Base-by-base conservation (phyloP, 768 basidiomycete species). In the Leccinellum albellum region DNA sequence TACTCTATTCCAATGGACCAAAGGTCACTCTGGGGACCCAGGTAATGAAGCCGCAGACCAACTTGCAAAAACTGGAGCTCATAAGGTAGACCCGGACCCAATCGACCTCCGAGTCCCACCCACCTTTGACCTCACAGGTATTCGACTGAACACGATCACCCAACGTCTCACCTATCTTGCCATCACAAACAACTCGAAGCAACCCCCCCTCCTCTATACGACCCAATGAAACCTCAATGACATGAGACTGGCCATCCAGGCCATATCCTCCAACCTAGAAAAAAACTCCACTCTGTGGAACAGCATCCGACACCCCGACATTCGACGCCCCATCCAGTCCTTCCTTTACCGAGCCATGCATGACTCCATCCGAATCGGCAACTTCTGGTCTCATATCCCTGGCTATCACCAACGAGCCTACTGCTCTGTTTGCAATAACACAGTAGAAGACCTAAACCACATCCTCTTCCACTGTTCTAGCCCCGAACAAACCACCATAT, bases 41-140 rank as follows among this genome's bases (percentile, higher is more conserved):
- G 67, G 70, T 10, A 73, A 73, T 24, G 67, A 72, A 32, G 54
- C 28, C 2, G 70, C 70, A 0, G 70, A 73, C 33, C 12, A 2
- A 5, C 63, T 66, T 0, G 70, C 70, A 3, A 60, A 55, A 0
- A 3, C 57, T 23, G 69, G 65, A 2, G 57, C 58, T 0, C 0
- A 3, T 0, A 64, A 66, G 59, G 17, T 28, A 1, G 4, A 2
- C 0, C 33, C 35, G 0, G 62, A 64, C 31, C 3, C 21, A 0
- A 44, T 69, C 0, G 51, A 64, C 53, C 15, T 56, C 1, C 7
- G 28, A 1, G 28, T 29, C 7, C 26, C 26, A 3, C 26, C 26
- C 26, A 6, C 26, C 6, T 26, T 26, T 26, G 26, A 26, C 26
- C 26, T 26, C 26, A 3, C 26, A 3, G 26, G 26, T 3, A 3